These are phyloP conservation scores for Fusarium fujikuroi DNA, from an alignment of 2,329 filamentous ascomycete species.

Conservation along the genomic window DNA sequence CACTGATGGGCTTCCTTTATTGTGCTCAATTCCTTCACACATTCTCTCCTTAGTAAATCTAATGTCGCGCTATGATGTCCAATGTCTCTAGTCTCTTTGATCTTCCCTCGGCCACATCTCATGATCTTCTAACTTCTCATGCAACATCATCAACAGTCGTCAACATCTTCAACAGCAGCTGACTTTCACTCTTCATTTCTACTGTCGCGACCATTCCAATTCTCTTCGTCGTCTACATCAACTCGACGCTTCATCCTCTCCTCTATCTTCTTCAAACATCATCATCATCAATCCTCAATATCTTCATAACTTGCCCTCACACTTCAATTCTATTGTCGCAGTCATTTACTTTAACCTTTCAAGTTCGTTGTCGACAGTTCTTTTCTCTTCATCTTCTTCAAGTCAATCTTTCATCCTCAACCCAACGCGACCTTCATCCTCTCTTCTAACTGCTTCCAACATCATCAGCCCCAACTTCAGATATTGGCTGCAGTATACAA, in stretches of 20 bases:
- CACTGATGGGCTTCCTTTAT: background rate
- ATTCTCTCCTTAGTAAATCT: accelerated
- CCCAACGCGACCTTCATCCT: no score
- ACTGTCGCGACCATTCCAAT: accelerated
- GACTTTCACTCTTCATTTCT: background rate
- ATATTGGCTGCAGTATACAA: background rate
- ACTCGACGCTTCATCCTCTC: background rate
- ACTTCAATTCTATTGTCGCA: background rate
- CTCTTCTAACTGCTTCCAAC: background rate
- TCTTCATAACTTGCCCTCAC: accelerated
- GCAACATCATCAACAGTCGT: background rate
- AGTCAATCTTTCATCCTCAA: background rate
- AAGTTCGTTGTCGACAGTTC: no score
- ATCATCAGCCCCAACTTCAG: background rate
- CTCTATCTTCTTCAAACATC: background rate
- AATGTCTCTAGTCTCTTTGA: accelerated
- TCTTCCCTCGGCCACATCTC: no score
- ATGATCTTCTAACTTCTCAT: no score
- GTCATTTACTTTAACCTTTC: background rate
- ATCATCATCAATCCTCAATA: background rate
- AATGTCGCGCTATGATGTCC: accelerated
- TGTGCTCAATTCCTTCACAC: background rate
- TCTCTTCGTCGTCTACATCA: background rate
- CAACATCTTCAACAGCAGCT: background rate
- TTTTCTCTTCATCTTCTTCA: accelerated